Evolutionary conservation across 208 protist genomes (phyloP), one percentile per base, ranked within the genome.

Genomic region (Porcisia hertigi): DNA sequence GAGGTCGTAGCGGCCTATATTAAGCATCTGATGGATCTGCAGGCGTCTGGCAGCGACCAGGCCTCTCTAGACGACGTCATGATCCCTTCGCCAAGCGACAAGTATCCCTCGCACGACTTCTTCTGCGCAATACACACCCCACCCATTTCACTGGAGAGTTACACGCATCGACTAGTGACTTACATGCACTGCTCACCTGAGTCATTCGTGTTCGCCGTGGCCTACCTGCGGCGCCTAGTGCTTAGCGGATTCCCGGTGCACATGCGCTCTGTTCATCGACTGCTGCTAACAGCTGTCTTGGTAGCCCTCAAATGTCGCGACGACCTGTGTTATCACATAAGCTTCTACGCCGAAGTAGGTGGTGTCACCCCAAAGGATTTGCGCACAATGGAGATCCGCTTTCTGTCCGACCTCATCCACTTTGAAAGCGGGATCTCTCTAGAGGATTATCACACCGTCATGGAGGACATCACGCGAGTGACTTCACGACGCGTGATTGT

Each of bases 281-380:
- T 97, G 30, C 73, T 97, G 30, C 79, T 97, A 6, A 91, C 85
- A 8, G 78, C 88, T 41, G 75, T 92, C 20, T 81, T 98, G 58
- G 79, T 94, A 7, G 91, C 94, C 2, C 76, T 88, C 36, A 97
- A 97, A 84, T 92, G 80, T 70, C 82, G 91, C 34, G 92, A 97
- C 73, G 95, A 98, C 67, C 41, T 79, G 9, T 97, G 89, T 73
- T 97, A 89, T 70, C 92, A 88, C 43, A 97, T 96, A 85, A 79
- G 73, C 41, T 95, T 91, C 80, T 98, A 96, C 79, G 83, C 91
- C 18, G 81, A 96, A 58, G 85, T 97, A 11, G 95, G 94, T 30
- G 94, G 93, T 12, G 79, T 98, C 14, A 83, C 75, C n/a, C 16
- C 64, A 1, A 62, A 79, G 41, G 91, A 98, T 76, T 62, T 98